Base-by-base conservation (phyloP, 2,329 filamentous ascomycete genomes). In the Calonectria henricotiae region DNA sequence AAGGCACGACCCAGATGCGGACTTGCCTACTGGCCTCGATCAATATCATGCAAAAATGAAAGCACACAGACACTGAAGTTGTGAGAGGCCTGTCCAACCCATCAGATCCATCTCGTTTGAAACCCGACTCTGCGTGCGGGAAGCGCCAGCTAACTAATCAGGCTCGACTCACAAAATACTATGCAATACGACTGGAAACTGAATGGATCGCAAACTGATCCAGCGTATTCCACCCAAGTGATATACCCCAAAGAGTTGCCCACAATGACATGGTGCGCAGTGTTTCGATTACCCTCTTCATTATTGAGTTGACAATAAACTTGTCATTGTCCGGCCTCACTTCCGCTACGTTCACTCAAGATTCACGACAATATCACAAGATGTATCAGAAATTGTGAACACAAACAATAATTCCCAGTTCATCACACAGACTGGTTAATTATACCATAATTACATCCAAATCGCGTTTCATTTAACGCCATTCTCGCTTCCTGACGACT, bases 381-480 rank as follows among this genome's bases (percentile, higher is more conserved):
- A 51, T 25, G 23, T 5, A 35, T 32, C 12, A 35, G 11, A 17
- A 39, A 30, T 17, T 15, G 5, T 5, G 20, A 35, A 20, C 23
- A 15, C 32, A 63, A 49, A 65, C 25, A 60, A 15, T 32, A 63
- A 46, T 35, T 47, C 43, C 66, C 67, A 63, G 12, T 70, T 68
- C 54, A 60, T 66, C 39, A 44, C 49, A 64, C 64, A 68, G 61
- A 68, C 58, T 76, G 60, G 51, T 75, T 74, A 75, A 77, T 62
- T 75, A 75, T 67, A 39, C 70, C 75, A 49, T 75, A 49, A 72
- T 69, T 71, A 75, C 66, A 71, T 72, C 69, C 70, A 72, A 76
- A 47, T 39, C 41, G 54, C 55, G 58, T 68, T 66, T 64, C 62
- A 58, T 32, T 51, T 23, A 44, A 74, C 69, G 70, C 75, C 68